Base-by-base conservation (phyloP, 78 protist genomes). In the Mastigamoeba balamuthi region DNA sequence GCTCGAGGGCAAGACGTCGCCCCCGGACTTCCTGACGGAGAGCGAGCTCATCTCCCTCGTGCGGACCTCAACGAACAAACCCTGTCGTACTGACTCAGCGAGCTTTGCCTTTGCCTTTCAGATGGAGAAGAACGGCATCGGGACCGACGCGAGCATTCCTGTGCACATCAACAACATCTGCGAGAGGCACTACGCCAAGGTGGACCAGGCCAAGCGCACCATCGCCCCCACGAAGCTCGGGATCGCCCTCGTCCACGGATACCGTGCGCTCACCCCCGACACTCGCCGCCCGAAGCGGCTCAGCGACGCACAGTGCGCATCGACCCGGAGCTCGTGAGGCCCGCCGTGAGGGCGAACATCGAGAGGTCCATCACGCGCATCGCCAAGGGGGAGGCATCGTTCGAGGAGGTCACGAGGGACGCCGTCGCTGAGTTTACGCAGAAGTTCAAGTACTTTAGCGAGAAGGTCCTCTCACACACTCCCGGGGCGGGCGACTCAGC, bases 61-160 rank as follows among this genome's bases (percentile, higher is more conserved):
- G 66, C 10, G 66, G 17, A 4, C 9, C 4, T 27, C 6, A 58
- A 4, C 37, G 66, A 58, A 58, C 10, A 6, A 27, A 27, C 66
- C 10, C 4, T 7, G n/a, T n/a, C n/a, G n/a, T n/a, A n/a, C n/a
- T n/a, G 53, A 10, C 53, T 17, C 53, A 44, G 10, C 8, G 10
- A 44, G 10, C 10, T 44, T 8, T 44, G 53, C n/a, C n/a, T n/a
- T n/a, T n/a, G n/a, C n/a, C n/a, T n/a, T n/a, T 69, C 44, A 69
- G 73, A 69, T 69, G 73, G 94, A 90, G 35, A 30, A 30, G 72
- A 0, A 80, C 29, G 87, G 87, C 5, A 86, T 90, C 33, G 94
- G 94, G 3, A 90, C 94, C 0, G 94, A 90, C 67, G 91, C 94
- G 7, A 58, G 81, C 41, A 90, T 90, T 35, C 74, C 94, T n/a